Conservation (phyloP, 805 yeast genomes). For the Lachancea quebecensis region DNA sequence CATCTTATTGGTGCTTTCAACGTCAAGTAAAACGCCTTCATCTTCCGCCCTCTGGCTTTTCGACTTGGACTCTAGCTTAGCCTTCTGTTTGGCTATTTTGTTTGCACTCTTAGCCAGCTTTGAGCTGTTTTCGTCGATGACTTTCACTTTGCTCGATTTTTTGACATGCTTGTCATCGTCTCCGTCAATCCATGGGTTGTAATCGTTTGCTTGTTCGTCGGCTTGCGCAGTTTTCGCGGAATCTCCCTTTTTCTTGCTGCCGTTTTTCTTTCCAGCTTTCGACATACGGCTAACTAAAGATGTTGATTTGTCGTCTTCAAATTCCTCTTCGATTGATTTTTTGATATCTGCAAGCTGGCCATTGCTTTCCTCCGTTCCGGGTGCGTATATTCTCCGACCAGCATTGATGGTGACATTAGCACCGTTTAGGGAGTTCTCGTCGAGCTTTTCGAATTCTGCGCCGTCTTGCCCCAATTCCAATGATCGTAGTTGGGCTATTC, state of each 20-base stretch:
- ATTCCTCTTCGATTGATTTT: slow-evolving; percentile 37
- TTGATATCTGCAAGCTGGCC: slow-evolving; percentile 33
- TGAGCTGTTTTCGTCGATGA: slow-evolving; percentile 46
- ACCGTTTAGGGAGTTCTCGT: slow-evolving; percentile 27
- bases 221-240: slow-evolving; percentile 2
- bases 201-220: slow-evolving; percentile 12
- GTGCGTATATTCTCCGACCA: slow-evolving; percentile 80
- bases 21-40: slow-evolving; percentile 36
- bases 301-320: slow-evolving; percentile 44
- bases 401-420: slow-evolving; percentile 50
- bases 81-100: slow-evolving; percentile 35
- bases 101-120: slow-evolving; percentile 42
- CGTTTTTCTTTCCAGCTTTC: slow-evolving; percentile 14
- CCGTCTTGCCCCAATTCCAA: slow-evolving; percentile 43
- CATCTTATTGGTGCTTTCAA: slow-evolving; percentile 43
- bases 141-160: slow-evolving; percentile 40
- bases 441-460: slow-evolving; percentile 30
- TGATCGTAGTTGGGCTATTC: slow-evolving; percentile 44
- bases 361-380: slow-evolving; percentile 34
- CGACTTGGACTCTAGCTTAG: slow-evolving; percentile 18
- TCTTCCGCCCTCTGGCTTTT: slow-evolving; percentile 32
- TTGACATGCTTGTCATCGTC: slow-evolving; percentile 29
- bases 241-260: slow-evolving; percentile 9
- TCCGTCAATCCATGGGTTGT: slow-evolving; percentile 47
- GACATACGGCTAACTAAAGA: slow-evolving; percentile 38